Evolutionary conservation across 2,329 filamentous ascomycete genomes (phyloP).

Genomic region (Claviceps quebecensis): DNA sequence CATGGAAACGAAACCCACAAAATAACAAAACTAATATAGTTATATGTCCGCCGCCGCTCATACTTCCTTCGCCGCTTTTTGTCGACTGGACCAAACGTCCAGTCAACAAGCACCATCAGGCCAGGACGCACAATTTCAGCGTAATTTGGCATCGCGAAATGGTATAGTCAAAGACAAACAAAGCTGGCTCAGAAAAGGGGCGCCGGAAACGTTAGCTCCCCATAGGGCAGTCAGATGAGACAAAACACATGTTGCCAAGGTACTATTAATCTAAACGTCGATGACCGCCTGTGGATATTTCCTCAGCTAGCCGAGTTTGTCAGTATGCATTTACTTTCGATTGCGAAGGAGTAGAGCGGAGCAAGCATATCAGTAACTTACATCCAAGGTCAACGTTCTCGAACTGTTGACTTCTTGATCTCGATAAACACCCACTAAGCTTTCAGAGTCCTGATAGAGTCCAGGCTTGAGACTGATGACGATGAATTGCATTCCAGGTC

Average conservation of each 20-base stretch:
- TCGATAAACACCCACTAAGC: constrained; percentile 85
- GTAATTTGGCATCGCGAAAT: not conserved
- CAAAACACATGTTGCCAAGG: too few relatives aligned
- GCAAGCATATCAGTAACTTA: constrained; percentile 38
- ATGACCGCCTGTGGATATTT: constrained; percentile 17
- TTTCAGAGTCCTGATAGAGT: constrained; percentile 92
- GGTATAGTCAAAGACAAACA: not conserved
- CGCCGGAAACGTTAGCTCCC: not conserved
- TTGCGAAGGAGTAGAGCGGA: not conserved
- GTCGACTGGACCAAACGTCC: not conserved
- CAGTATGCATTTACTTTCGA: not conserved
- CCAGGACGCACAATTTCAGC: not conserved
- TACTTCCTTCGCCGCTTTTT: not conserved
- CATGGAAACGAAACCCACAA: not conserved
- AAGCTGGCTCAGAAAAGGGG: not conserved
- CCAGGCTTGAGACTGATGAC: constrained; percentile 94
- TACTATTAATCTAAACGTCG: not conserved
- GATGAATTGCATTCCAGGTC: constrained; percentile 97
- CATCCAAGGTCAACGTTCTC: constrained; percentile 83
- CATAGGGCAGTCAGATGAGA: too few relatives aligned
- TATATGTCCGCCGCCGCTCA: not conserved
- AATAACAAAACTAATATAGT: not conserved
- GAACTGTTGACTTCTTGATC: constrained; percentile 91
- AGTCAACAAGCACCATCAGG: not conserved
- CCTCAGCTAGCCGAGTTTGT: constrained; percentile 15